A percentile compares a stretch with the other conserved stretches of the same genome.
phyloP scores from a whole-genome alignment of 306 rosid species.

The Sphenostylis stenocarpa region DNA sequence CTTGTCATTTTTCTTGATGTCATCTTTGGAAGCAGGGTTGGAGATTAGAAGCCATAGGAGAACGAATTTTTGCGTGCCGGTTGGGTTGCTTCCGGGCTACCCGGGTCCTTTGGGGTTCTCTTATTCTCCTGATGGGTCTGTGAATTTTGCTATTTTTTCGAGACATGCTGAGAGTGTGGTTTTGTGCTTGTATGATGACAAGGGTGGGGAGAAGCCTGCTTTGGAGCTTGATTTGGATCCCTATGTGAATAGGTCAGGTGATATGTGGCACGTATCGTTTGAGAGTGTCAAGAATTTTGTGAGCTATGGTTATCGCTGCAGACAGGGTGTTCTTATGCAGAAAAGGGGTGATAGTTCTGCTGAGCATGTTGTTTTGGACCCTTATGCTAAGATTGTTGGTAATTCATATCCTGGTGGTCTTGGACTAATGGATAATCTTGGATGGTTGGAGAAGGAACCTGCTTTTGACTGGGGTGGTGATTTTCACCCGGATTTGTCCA shows the following conservation, averaged over 20 bases:
- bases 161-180: conserved; percentile 69
- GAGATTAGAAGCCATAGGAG: conserved; percentile 73
- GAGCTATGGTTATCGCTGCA: conserved; percentile 74
- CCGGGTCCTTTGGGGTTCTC: conserved; percentile 76
- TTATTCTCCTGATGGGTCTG: conserved; percentile 56
- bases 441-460: conserved; percentile 60
- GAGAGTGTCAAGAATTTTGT: conserved; percentile 54
- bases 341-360: conserved; percentile 27
- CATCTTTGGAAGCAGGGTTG: conserved; percentile 28
- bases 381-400: conserved; percentile 71
- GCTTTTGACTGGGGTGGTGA: conserved; percentile 77
- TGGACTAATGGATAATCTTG: conserved; percentile 54
- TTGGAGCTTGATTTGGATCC: conserved; percentile 92
- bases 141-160: conserved; percentile 75
- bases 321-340: conserved; percentile 36
- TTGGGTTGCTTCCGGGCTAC: conserved; percentile 66
- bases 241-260: conserved; percentile 82
- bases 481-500: conserved; percentile 45
- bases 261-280: conserved; percentile 80
- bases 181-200: conserved; percentile 73
- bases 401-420: conserved; percentile 43
- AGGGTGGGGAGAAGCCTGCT: conserved; percentile 57
- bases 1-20: conserved; percentile 66
- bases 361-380: conserved; percentile 61
- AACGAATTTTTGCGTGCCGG: conserved; percentile 72